phyloP scores from a whole-genome alignment of 148 eudicot species.

The Diospyros kaki region DNA sequence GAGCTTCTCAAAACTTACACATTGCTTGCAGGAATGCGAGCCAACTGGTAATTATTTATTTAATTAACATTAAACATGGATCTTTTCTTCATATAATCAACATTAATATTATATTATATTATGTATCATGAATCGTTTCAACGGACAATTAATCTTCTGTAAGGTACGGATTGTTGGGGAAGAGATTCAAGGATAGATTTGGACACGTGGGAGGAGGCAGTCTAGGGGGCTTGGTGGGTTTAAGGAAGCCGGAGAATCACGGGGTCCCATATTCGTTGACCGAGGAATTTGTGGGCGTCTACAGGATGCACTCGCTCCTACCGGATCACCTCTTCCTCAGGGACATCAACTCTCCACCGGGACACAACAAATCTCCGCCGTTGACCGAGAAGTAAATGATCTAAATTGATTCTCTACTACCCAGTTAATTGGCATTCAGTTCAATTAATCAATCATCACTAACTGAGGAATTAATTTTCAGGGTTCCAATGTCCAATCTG shows the following conservation, averaged over 20 bases:
- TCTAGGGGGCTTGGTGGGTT: slow-evolving; percentile 33
- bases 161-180: slow-evolving; percentile 44
- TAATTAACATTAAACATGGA: no score
- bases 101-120: no score
- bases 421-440: no score
- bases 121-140: no score
- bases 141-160: no score
- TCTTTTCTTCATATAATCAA: no score
- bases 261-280: slow-evolving; percentile 45
- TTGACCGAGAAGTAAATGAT: slow-evolving; percentile 12
- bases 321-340: slow-evolving; percentile 34
- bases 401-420: no score
- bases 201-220: slow-evolving; percentile 26
- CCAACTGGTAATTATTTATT: slow-evolving; percentile 21
- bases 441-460: no score
- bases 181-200: slow-evolving; percentile 39
- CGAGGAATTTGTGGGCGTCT: slow-evolving; percentile 46
- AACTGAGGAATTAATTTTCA: no score
- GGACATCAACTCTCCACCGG: slow-evolving; percentile 14
- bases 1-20: slow-evolving; percentile 30
- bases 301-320: slow-evolving; percentile 40
- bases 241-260: slow-evolving; percentile 31
- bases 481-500: not conserved
- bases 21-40: slow-evolving; percentile 27
- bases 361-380: slow-evolving; percentile 35